Evolutionary conservation across 148 eudicot species (phyloP).

Genomic region (Rheum nobile): DNA sequence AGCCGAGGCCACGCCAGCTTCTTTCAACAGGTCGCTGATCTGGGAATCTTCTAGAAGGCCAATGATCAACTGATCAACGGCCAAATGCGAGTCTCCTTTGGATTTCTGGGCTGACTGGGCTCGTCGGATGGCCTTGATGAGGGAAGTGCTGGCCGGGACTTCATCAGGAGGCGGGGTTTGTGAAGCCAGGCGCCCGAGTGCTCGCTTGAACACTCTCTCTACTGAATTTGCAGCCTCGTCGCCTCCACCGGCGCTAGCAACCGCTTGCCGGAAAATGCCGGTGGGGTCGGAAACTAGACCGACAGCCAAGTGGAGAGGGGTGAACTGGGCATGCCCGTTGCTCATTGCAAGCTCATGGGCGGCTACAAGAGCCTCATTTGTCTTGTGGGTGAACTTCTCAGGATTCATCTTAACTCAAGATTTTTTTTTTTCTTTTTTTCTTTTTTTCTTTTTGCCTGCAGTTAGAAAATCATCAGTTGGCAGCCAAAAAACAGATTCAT

Average conservation of each 20-base stretch:
- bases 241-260: constrained; percentile 38
- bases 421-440: no score
- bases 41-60: constrained; percentile 73
- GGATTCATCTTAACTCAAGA: constrained; percentile 44
- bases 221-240: constrained; percentile 49
- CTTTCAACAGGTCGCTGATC: constrained; percentile 41
- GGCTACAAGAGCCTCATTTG: constrained; percentile 52
- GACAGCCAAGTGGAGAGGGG: constrained; percentile 55
- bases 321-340: constrained; percentile 58
- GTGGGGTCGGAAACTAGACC: constrained; percentile 35
- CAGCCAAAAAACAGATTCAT: not conserved
- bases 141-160: constrained; percentile 45
- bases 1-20: constrained; percentile 41
- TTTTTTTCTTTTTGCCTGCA: not conserved
- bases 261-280: constrained; percentile 54
- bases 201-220: constrained; percentile 51
- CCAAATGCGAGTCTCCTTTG: constrained; percentile 63
- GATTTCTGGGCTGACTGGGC: constrained; percentile 57
- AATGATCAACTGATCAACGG: constrained; percentile 59
- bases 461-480: not conserved
- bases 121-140: constrained; percentile 55
- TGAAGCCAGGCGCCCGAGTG: constrained; percentile 48
- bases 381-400: constrained; percentile 66
- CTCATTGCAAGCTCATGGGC: constrained; percentile 57
- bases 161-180: constrained; percentile 65